Conservation (phyloP, 768 basidiomycete species). For the Amanita brunnescens region DNA sequence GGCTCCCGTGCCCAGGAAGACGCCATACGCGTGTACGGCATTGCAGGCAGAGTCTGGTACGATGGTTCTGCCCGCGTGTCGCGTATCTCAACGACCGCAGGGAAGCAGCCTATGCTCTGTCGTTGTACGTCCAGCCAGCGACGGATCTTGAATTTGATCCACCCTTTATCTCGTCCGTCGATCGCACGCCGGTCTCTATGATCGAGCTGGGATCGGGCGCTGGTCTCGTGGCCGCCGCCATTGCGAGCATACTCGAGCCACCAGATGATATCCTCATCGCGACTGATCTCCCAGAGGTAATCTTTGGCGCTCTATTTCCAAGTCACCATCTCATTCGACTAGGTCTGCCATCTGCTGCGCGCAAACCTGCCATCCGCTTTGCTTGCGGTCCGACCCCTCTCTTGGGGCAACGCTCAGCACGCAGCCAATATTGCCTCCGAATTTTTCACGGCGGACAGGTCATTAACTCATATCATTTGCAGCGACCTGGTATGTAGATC, state of each 20-base stretch:
- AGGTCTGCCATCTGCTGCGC: slow-evolving; percentile 42
- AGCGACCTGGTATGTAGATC: slow-evolving; percentile 66
- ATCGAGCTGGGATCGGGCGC: slow-evolving; percentile 80
- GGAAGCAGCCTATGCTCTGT: slow-evolving; percentile 66
- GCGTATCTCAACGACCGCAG: slow-evolving; percentile 24
- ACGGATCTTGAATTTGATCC: slow-evolving; percentile 43
- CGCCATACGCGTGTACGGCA: slow-evolving; percentile 67
- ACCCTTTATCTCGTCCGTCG: slow-evolving; percentile 28
- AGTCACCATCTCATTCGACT: not conserved
- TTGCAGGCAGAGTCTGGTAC: slow-evolving; percentile 81
- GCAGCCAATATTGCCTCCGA: slow-evolving; percentile 30
- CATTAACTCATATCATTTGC: slow-evolving; percentile 63
- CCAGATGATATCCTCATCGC: slow-evolving; percentile 41
- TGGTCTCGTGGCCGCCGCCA: slow-evolving; percentile 45
- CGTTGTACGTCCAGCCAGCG: slow-evolving; percentile 40
- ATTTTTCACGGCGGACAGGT: slow-evolving; percentile 17
- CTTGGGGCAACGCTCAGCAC: slow-evolving; percentile 58
- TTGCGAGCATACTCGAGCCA: slow-evolving; percentile 27
- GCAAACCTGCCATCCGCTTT: slow-evolving; percentile 22
- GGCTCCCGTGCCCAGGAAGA: slow-evolving; percentile 34
- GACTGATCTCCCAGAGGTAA: slow-evolving; percentile 77
- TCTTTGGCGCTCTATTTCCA: not conserved
- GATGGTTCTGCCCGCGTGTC: slow-evolving; percentile 5
- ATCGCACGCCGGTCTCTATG: slow-evolving; percentile 22
- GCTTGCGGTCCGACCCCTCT: slow-evolving; percentile 46